Evolutionary conservation across 805 yeast species (phyloP).

Genomic region (Candida dajiaensis): DNA sequence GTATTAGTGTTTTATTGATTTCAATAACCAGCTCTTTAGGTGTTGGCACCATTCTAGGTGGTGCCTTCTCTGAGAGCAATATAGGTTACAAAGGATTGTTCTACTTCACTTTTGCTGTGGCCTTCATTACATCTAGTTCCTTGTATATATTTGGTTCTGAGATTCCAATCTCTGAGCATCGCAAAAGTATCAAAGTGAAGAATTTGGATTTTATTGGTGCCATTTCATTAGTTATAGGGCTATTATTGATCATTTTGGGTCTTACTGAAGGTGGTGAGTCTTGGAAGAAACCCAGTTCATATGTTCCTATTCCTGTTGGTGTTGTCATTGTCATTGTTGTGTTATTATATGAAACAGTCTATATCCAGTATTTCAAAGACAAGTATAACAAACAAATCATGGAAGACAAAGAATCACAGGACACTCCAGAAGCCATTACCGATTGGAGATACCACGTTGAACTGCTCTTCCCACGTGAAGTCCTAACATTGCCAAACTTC

Average conservation of each 20-base stretch:
- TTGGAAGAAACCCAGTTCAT: conserved; percentile 36
- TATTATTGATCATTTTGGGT: conserved; percentile 35
- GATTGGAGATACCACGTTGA: conserved; percentile 15
- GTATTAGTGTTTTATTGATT: conserved; percentile 21
- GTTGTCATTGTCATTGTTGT: conserved; percentile 25
- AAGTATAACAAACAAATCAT: neutral
- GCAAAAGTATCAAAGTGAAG: conserved; percentile 13
- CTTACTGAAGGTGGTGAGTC: conserved; percentile 39
- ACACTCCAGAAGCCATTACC: neutral
- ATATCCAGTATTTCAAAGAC: conserved; percentile 9
- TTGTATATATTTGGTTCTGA: conserved; percentile 27
- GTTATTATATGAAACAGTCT: conserved; percentile 28
- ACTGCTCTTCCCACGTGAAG: conserved; percentile 25
- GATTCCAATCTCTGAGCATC: conserved; percentile 22
- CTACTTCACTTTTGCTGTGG: conserved; percentile 32
- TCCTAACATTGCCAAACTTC: conserved; percentile 24
- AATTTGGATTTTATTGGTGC: conserved; percentile 34
- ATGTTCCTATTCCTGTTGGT: conserved; percentile 37
- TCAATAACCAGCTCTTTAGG: conserved; percentile 29
- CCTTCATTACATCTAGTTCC: conserved; percentile 16
- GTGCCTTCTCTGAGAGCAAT: conserved; percentile 33
- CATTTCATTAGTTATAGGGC: conserved; percentile 28
- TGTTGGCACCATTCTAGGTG: conserved; percentile 37
- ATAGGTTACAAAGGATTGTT: conserved; percentile 36
- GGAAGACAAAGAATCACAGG: neutral